These are phyloP conservation scores for Tuber microsphaerosporum DNA, from an alignment of 495 filamentous ascomycete genomes.

Conservation along the genomic window DNA sequence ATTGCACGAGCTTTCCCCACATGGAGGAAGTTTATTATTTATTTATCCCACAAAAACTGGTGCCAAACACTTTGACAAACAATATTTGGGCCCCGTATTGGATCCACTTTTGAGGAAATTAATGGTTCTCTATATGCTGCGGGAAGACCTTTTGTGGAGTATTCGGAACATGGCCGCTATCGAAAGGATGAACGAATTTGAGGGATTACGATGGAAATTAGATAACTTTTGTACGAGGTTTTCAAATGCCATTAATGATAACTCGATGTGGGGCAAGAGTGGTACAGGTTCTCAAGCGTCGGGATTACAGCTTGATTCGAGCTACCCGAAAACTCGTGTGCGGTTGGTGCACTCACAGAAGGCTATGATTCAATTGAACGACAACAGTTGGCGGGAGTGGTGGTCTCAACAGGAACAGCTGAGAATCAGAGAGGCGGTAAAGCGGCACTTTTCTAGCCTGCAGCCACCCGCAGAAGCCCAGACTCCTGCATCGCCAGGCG, in stretches of 20 bases:
- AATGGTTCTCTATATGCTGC: slow-evolving; percentile 57
- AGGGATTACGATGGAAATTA: slow-evolving; percentile 51
- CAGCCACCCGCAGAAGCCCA: slow-evolving; percentile 25
- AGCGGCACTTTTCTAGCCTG: slow-evolving; percentile 52
- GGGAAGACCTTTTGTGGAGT: slow-evolving; percentile 53
- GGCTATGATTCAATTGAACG: slow-evolving; percentile 51
- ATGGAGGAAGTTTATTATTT: slow-evolving; percentile 58
- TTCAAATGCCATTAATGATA: slow-evolving; percentile 25
- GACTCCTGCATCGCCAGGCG: slow-evolving; percentile 6
- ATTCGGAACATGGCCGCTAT: slow-evolving; percentile 57
- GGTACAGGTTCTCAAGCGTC: slow-evolving; percentile 42
- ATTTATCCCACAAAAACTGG: slow-evolving; percentile 63
- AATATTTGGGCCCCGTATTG: slow-evolving; percentile 61
- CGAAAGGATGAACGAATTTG: slow-evolving; percentile 54
- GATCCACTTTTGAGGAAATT: slow-evolving; percentile 62
- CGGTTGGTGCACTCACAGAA: slow-evolving; percentile 48
- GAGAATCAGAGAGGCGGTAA: slow-evolving; percentile 57
- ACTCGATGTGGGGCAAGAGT: slow-evolving; percentile 10
- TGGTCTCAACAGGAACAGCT: slow-evolving; percentile 63
- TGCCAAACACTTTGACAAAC: slow-evolving; percentile 56
- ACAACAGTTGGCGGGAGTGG: slow-evolving; percentile 61
- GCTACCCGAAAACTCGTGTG: slow-evolving; percentile 27
- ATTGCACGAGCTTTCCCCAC: slow-evolving; percentile 55
- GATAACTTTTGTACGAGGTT: slow-evolving; percentile 36
- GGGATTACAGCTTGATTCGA: slow-evolving; percentile 45